Percentiles rank a stretch among this genome's conserved stretches.
Conservation (phyloP, 768 basidiomycete species). For the Boletus pseudo-olivaceus region DNA sequence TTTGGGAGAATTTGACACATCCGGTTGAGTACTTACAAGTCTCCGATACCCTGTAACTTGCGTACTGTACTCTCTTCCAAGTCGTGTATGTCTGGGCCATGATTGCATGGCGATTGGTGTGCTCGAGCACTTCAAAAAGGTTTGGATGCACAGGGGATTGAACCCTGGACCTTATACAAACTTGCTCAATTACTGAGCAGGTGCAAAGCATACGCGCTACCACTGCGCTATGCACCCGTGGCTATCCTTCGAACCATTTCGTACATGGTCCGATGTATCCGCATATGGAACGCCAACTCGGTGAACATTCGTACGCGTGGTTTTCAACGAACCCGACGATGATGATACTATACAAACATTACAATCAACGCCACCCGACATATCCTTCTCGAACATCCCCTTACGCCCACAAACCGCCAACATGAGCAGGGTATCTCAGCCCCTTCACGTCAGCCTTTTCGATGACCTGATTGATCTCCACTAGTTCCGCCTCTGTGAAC, state of each 20-base stretch:
- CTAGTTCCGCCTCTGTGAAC: constrained; percentile 38
- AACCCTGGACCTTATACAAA: constrained; percentile 43
- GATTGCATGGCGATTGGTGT: neutral
- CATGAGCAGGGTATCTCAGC: constrained; percentile 32
- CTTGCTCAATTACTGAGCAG: constrained; percentile 8
- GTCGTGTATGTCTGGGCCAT: neutral
- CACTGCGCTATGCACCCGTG: constrained; percentile 32
- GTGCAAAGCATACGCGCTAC: constrained; percentile 45
- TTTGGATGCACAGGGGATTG: constrained; percentile 42
- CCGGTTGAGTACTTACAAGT: too few species aligned
- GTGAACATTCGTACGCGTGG: too few species aligned
- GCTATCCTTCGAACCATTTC: rapidly evolving
- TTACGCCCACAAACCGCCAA: constrained; percentile 31
- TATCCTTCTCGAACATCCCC: neutral
- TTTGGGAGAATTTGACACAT: too few species aligned
- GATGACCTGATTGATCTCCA: constrained; percentile 38
- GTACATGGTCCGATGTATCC: neutral
- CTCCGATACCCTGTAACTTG: too few species aligned
- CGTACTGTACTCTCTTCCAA: too few species aligned
- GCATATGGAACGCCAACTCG: neutral
- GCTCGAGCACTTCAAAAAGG: constrained; percentile 16
- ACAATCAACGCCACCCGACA: neutral
- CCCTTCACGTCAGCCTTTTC: constrained; percentile 39
- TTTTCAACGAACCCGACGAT: too few species aligned
- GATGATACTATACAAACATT: neutral